Base-by-base conservation (phyloP, 2,329 filamentous ascomycete species). In the Cryphonectria carpinicola region DNA sequence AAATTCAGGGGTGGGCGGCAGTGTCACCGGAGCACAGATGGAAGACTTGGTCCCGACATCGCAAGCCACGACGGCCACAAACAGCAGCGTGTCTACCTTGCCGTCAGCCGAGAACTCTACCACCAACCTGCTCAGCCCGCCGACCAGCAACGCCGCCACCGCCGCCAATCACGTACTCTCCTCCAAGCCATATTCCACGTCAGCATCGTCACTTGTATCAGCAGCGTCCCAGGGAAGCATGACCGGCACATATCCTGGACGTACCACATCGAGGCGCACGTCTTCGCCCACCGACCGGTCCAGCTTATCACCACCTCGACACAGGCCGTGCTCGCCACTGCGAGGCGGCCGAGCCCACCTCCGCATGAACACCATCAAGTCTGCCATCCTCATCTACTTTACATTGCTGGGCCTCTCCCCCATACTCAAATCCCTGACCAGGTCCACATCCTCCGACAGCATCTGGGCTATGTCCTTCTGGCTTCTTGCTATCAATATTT, bases 381-480 rank as follows among this genome's bases (percentile, higher is more conserved):
- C 95, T 0, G 95, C 95, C 0, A 85, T 97, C 52, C 87, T 98
- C 65, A 98, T 98, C 76, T 98, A 97, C 82, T 97, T 92, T 75
- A 95, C 94, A 4, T 86, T 99, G 19, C 89, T 98, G 4, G 96
- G 95, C 14, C 87, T 99, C 4, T 97, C 93, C 58, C 96, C 96
- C 0, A 98, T 99, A 74, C 89, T 99, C 73, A 98, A 98, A 80
- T 98, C 95, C 1, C 88, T 99, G n/a, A 99, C 96, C 0, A 89
- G 88, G 66, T 98, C 95, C 6, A 98, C 95, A 5, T 95, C 93
- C 10, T 92, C 89, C 69, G 96, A 99, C 85, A 96, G 92, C 60
- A 99, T 99, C 79, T 99, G 96, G 96, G 94, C 96, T 70, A 92
- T 99, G 84, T 96, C 93, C 66, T 95, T 93, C 77, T 96, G 94